Percentiles rank a stretch among this genome's conserved stretches.
phyloP scores from a whole-genome alignment of 2,329 filamentous ascomycete species.

The Colletotrichum phormii region DNA sequence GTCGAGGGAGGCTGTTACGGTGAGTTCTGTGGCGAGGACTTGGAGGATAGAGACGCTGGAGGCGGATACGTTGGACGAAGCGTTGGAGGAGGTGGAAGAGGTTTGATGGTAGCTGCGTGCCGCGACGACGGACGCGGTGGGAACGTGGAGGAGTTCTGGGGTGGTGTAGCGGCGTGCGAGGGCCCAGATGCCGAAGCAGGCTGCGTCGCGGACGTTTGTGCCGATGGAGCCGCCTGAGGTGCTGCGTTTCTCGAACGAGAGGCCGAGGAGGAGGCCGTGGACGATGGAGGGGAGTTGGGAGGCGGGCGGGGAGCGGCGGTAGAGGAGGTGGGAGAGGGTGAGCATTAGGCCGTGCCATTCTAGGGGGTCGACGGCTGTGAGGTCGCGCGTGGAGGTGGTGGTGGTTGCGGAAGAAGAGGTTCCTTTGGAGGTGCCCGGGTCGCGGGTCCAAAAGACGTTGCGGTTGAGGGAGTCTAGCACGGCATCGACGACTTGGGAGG shows the following conservation, averaged over 20 bases:
- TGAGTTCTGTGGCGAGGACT: conserved; percentile 82
- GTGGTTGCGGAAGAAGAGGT: neutral
- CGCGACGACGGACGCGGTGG: conserved; percentile 57
- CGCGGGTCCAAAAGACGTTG: conserved; percentile 66
- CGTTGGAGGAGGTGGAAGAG: conserved; percentile 41
- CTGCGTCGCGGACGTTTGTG: conserved; percentile 91
- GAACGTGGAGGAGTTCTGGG: conserved; percentile 75
- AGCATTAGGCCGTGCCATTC: conserved; percentile 95
- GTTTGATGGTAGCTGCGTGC: conserved; percentile 49
- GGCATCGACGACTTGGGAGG: conserved; percentile 86
- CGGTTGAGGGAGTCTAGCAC: conserved; percentile 77
- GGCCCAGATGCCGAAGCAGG: conserved; percentile 97
- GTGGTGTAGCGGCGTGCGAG: conserved; percentile 89
- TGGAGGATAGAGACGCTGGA: conserved; percentile 71
- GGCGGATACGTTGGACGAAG: conserved; percentile 45
- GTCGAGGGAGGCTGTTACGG: conserved; percentile 86
- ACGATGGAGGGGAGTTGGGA: conserved; percentile 79
- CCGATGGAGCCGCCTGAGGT: conserved; percentile 88
- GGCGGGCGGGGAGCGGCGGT: conserved; percentile 82
- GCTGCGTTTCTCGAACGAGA: conserved; percentile 90
- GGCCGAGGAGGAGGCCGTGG: conserved; percentile 79
- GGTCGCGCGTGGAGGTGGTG: conserved; percentile 59
- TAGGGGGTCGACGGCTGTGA: conserved; percentile 81
- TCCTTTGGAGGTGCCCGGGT: conserved; percentile 43
- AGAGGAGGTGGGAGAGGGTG: conserved; percentile 87